phyloP scores from a whole-genome alignment of 495 filamentous ascomycete species.

The Penicillium ucsense region DNA sequence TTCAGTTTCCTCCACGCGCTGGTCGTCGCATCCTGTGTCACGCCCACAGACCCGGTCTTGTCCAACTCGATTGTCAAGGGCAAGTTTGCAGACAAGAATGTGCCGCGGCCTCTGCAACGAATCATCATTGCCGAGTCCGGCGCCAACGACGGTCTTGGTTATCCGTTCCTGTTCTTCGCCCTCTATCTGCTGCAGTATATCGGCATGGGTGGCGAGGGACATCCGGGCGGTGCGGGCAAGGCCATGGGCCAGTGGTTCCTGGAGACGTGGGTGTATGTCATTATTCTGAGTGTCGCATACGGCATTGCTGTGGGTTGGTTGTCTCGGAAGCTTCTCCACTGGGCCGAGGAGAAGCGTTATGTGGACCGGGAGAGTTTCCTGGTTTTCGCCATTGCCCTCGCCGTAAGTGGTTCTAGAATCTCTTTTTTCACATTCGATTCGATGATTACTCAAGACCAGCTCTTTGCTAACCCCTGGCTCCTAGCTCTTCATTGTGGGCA shows the following conservation, averaged over 20 bases:
- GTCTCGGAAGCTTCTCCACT: constrained; percentile 72
- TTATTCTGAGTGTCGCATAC: constrained; percentile 70
- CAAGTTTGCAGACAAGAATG: constrained; percentile 84
- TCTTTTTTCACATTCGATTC: constrained; percentile 3
- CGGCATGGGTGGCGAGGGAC: constrained; percentile 45
- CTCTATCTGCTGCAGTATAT: constrained; percentile 75
- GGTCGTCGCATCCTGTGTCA: constrained; percentile 73
- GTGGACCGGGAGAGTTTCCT: constrained; percentile 88
- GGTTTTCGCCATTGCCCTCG: constrained; percentile 77
- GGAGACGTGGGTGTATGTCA: constrained; percentile 79
- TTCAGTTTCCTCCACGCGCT: constrained; percentile 68
- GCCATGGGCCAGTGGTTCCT: constrained; percentile 79
- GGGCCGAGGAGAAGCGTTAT: constrained; percentile 71
- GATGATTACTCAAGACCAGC: not conserved
- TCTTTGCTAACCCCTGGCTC: constrained; percentile 5
- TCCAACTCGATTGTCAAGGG: constrained; percentile 90
- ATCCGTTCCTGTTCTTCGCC: constrained; percentile 80
- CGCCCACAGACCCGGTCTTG: constrained; percentile 84
- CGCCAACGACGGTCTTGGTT: constrained; percentile 89
- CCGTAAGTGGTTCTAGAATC: constrained; percentile 37
- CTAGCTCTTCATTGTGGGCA: constrained; percentile 71
- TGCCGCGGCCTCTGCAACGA: constrained; percentile 69
- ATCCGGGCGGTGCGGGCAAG: constrained; percentile 47
- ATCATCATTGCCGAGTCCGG: constrained; percentile 89
- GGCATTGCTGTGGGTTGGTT: constrained; percentile 70